Base-by-base conservation (phyloP, 306 rosid genomes). In the Canavalia ensiformis region DNA sequence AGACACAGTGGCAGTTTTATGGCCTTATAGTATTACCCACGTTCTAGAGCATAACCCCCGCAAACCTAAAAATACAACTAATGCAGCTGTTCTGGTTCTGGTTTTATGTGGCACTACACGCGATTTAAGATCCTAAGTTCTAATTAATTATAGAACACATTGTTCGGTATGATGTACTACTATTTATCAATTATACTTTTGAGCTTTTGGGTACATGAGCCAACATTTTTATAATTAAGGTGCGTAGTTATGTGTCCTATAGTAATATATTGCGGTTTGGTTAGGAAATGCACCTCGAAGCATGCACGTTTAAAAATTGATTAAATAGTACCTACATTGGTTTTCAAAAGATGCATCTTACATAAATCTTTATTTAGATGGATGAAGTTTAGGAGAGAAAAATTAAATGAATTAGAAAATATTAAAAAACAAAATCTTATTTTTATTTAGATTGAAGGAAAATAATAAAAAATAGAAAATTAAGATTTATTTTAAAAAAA, bases 91-190 rank as follows among this genome's bases (percentile, higher is more conserved):
- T 41, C 8, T 79, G 64, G 73, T 35, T 78, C 54, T 42, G 63
- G 35, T 47, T 63, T 73, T 75, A 49, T 11, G 63, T 69, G 51
- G 71, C 82, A 77, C 6, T 56, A 63, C 82, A 78, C 82, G 89
- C 85, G 90, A 83, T 74, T 83, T 71, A 51, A 52, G 84, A 72
- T 74, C 79, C 58, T 39, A 81, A 25, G 64, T 59, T 7, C 6
- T 3, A 81, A 54, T 81, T 30, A 78, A 60, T 30, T 73, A 41
- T 18, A 42, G 3, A 41, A 41, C 44, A 69, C 60, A 6, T 70
- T 70, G 52, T 34, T 80, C 63, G 41, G 11, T 58, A 11, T 31
- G 11, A 49, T 71, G 12, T 12, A 70, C 9, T 54, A 54, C 39
- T 34, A 34, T 18, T 18, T 3, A 8, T 66, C 29, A 34, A 8